phyloP scores from a whole-genome alignment of 257 asterid genomes.

The Solanum chmielewskii region DNA sequence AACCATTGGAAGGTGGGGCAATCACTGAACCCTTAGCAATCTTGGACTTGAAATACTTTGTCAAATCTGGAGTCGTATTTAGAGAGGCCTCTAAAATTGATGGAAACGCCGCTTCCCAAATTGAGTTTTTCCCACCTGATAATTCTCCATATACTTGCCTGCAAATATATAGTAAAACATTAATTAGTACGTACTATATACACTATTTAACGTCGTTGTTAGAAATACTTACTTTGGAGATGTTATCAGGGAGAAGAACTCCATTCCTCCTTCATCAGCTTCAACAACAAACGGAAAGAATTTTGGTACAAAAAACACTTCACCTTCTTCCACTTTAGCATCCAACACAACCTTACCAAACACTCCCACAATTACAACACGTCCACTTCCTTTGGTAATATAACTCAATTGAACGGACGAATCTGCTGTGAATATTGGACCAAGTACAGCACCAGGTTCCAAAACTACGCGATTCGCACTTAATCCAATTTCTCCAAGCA shows the following conservation, averaged over 20 bases:
- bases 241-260: slow-evolving; percentile 11
- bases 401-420: slow-evolving; percentile 13
- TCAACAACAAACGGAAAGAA: slow-evolving; percentile 14
- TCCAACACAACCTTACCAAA: slow-evolving; percentile 24
- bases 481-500: slow-evolving; percentile 11
- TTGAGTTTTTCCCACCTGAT: slow-evolving; percentile 12
- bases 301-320: slow-evolving; percentile 29
- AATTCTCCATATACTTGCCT: slow-evolving; percentile 18
- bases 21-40: not conserved
- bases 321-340: slow-evolving; percentile 4
- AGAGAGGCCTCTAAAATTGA: slow-evolving; percentile 21
- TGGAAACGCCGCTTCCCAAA: slow-evolving; percentile 15
- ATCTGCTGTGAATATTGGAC: slow-evolving; percentile 13
- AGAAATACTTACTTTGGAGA: slow-evolving; percentile 18
- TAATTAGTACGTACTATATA: too few species aligned
- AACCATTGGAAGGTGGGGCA: not conserved
- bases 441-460: not conserved
- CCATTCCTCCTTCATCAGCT: slow-evolving; percentile 25
- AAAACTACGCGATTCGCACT: slow-evolving; percentile 15
- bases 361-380: slow-evolving; percentile 17
- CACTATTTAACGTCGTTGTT: too few species aligned
- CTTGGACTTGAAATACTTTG: slow-evolving; percentile 6
- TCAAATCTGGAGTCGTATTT: slow-evolving; percentile 6
- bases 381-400: slow-evolving; percentile 19
- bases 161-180: not conserved